Base-by-base conservation (phyloP, 148 eudicot genomes). In the Spergularia marina region DNA sequence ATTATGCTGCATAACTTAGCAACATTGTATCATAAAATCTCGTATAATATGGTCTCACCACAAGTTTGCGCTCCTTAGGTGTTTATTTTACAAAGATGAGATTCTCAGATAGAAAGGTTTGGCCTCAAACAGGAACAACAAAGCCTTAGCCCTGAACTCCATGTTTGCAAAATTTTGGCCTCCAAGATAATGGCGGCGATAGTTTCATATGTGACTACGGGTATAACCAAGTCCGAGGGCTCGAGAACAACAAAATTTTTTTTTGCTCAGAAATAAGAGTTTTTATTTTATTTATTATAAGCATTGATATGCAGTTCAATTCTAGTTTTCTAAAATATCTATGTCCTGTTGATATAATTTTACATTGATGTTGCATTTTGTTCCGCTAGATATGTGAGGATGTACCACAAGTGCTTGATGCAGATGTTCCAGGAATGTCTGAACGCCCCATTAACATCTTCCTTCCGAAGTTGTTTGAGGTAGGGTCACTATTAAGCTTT, bases 371-470 rank as follows among this genome's bases (percentile, higher is more conserved):
- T 17, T 51, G 39, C 12, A 52, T 74, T 63, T 51, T 65, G 40
- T 77, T 68, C 47, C 78, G 60, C 68, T 84, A 95, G 99, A 89
- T 95, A 52, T 92, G 99, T 82, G 99, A 95, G 82, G 99, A 95
- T 80, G 81, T 86, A 39, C 99, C 99, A 18, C 98, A 92, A 84
- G 87, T 92, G 81, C 93, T 95, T 74, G 98, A 95, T 82, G 82
- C 92, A 68, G 99, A 95, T 67, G 88, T 89, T 71, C 86, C 99
- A 56, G 99, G 96, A 77, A 82, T 87, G 89, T 78, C 89, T 66
- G 99, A 95, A 72, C 85, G 98, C 21, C 99, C 99, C 67, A 89
- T 95, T 76, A 91, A 91, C 79, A 80, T 91, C 30, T 89, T 95
- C 62, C 86, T 95, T 78, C 99, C 99, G 65, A 92, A 91, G 86